Evolutionary conservation across 345 rosid genomes (phyloP).

Genomic region (Eucalyptus decipiens): DNA sequence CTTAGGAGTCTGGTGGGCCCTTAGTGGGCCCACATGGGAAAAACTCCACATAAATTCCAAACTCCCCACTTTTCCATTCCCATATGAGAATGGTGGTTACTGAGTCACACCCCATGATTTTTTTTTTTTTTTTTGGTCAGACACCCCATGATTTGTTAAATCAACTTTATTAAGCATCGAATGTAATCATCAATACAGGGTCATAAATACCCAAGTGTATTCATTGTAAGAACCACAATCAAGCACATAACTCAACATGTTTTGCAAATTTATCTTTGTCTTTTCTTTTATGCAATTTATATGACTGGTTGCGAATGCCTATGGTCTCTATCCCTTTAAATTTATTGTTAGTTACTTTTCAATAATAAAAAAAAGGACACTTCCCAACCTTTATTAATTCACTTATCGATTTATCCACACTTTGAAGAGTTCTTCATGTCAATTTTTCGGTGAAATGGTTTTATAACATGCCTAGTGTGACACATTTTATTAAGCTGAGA

Average conservation of each 20-base stretch:
- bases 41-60: not conserved
- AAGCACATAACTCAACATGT: not conserved
- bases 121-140: too few species aligned
- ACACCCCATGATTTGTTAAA: not conserved
- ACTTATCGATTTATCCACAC: not conserved
- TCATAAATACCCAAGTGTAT: not conserved
- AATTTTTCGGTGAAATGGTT: not conserved
- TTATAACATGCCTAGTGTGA: not conserved
- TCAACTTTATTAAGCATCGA: not conserved
- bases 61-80: not conserved
- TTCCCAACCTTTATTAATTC: not conserved
- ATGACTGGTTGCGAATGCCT: rapidly evolving
- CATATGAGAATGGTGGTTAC: not conserved
- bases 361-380: not conserved
- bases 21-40: not conserved
- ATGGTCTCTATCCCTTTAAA: not conserved
- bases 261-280: not conserved
- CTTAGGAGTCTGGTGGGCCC: not conserved
- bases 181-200: not conserved
- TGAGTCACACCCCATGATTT: not conserved
- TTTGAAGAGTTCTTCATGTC: not conserved
- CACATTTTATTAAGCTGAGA: not conserved
- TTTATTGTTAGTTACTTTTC: not conserved
- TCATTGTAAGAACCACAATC: not conserved
- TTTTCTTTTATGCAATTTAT: not conserved